phyloP scores from a whole-genome alignment of 257 asterid genomes.

The Agastache rugosa region DNA sequence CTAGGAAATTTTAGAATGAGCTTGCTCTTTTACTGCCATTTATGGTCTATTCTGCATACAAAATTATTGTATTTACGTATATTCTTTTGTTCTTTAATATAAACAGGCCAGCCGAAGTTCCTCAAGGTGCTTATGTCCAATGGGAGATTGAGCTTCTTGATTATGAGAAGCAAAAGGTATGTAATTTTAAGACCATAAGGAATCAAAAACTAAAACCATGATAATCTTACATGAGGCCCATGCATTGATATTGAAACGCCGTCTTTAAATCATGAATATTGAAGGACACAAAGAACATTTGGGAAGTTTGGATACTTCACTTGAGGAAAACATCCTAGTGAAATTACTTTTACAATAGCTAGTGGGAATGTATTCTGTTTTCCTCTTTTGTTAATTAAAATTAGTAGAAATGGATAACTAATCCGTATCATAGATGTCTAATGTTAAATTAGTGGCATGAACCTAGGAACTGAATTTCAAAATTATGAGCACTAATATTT shows the following conservation, averaged over 20 bases:
- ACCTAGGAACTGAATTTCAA: background rate
- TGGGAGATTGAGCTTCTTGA: conserved; percentile 99
- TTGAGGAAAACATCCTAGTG: background rate
- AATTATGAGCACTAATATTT: background rate
- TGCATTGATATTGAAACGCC: no score
- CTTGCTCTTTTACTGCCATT: background rate
- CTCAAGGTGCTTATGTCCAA: conserved; percentile 76
- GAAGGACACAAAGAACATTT: background rate
- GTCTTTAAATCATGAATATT: no score
- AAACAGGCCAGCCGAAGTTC: conserved; percentile 82
- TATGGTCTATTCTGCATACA: conserved; percentile 21
- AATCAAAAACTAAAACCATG: background rate
- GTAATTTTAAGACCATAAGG: conserved; percentile 20
- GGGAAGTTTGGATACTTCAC: background rate
- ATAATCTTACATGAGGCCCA: background rate
- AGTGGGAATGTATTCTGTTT: background rate
- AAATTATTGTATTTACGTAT: conserved; percentile 17
- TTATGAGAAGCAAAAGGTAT: conserved; percentile 89
- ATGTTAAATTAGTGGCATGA: background rate
- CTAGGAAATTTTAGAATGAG: background rate
- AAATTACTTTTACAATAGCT: background rate
- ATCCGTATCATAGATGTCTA: background rate
- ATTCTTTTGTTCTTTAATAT: conserved; percentile 24
- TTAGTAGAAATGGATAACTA: background rate
- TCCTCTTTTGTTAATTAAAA: background rate